phyloP scores from a whole-genome alignment of 2,329 filamentous ascomycete species.

The Alternaria longipes region DNA sequence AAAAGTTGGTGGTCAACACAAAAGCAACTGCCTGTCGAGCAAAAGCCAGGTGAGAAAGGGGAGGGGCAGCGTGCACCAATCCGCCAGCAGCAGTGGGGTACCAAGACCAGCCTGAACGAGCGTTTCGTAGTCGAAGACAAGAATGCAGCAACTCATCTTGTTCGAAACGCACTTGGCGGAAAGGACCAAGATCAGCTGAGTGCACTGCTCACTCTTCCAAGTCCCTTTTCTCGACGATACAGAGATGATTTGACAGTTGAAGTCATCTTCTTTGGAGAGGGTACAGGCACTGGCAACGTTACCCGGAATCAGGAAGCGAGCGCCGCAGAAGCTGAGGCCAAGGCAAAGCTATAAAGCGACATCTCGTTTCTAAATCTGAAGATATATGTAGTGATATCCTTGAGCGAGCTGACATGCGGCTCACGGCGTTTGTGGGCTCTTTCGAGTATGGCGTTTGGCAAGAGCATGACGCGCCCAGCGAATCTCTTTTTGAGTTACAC shows the following conservation, averaged over 20 bases:
- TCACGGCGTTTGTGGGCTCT: constrained; percentile 20
- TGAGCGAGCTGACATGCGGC: constrained; percentile 7
- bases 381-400: background rate
- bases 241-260: constrained; percentile 97
- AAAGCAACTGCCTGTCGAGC: constrained; percentile 78
- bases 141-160: constrained; percentile 94
- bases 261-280: constrained; percentile 96
- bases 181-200: constrained; percentile 94
- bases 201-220: constrained; percentile 87
- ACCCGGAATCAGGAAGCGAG: constrained; percentile 88
- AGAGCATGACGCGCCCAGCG: background rate
- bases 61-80: constrained; percentile 88
- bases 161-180: constrained; percentile 92
- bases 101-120: constrained; percentile 74
- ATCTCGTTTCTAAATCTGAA: constrained; percentile 1
- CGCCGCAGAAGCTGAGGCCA: constrained; percentile 61
- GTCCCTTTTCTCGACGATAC: constrained; percentile 90
- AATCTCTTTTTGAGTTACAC: background rate
- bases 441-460: constrained; percentile 17
- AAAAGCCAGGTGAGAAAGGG: constrained; percentile 58
- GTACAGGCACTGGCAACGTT: constrained; percentile 77
- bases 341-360: constrained; percentile 58
- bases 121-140: constrained; percentile 95
- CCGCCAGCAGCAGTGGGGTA: constrained; percentile 89
- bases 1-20: constrained; percentile 71